These are phyloP conservation scores for Selaginella moellendorffii DNA, from an alignment of 75 land plant species.

Conservation along the genomic window DNA sequence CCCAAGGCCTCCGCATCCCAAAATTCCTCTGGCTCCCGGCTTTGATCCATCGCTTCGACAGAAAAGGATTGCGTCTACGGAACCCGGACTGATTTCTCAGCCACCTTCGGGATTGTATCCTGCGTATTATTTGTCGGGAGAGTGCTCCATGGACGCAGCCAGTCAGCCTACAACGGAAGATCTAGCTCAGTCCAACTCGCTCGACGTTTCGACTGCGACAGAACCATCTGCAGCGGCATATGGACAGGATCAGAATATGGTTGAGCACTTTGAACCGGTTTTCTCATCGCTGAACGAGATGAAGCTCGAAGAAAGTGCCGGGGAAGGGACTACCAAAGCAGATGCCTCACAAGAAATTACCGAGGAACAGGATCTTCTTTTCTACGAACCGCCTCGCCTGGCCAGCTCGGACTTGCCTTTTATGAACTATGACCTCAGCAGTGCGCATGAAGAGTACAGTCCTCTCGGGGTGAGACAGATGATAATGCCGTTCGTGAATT, in stretches of 20 bases:
- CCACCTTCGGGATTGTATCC: neutral
- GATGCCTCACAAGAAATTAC: neutral
- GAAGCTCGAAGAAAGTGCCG: too few relatives aligned
- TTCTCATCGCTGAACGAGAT: too few relatives aligned
- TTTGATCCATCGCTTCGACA: too few relatives aligned
- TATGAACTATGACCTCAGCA: slow-evolving; percentile 77
- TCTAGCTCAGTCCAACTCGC: neutral
- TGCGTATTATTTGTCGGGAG: too few relatives aligned
- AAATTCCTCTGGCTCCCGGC: neutral
- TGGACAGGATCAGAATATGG: too few relatives aligned
- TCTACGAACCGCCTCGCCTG: slow-evolving; percentile 84
- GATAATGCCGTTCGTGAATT: slow-evolving; percentile 49
- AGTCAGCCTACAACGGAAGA: neutral
- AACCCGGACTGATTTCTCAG: neutral
- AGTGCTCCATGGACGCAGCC: too few relatives aligned
- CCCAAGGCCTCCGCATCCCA: neutral
- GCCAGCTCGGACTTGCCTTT: slow-evolving; percentile 73
- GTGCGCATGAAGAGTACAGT: slow-evolving; percentile 65
- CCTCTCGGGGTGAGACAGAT: slow-evolving; percentile 84
- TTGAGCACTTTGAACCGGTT: too few relatives aligned
- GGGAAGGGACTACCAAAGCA: neutral
- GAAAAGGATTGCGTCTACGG: neutral
- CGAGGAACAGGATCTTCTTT: slow-evolving; percentile 34
- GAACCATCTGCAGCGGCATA: too few relatives aligned
- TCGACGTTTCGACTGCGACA: neutral